A percentile compares a stretch with the other conserved stretches of the same genome.
phyloP scores from a whole-genome alignment of 495 filamentous ascomycete genomes.

The Sordaria brevicollis region DNA sequence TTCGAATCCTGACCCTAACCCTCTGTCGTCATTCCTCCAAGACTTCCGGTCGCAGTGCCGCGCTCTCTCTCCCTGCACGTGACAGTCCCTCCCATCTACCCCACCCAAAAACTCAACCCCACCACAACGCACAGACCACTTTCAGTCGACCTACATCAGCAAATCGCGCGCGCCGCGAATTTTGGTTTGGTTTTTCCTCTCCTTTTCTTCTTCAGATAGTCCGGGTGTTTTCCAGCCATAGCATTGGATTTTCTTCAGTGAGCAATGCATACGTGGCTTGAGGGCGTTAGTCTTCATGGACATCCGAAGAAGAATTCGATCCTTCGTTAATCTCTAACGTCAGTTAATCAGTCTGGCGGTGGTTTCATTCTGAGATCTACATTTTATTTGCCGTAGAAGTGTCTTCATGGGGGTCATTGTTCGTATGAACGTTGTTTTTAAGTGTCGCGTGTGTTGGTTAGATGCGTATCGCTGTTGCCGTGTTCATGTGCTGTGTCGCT shows the following conservation, averaged over 20 bases:
- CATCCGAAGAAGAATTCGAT: conserved; percentile 41
- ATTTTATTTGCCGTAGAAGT: conserved; percentile 13
- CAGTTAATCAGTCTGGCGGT: conserved; percentile 39
- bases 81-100: not conserved
- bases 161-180: not conserved
- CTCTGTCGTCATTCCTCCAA: not conserved
- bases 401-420: not conserved
- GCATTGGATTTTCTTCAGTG: conserved; percentile 23
- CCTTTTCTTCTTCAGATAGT: conserved; percentile 37
- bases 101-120: not conserved
- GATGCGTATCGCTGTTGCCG: not conserved
- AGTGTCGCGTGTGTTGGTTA: not conserved
- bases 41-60: not conserved
- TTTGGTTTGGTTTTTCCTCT: conserved; percentile 9
- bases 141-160: not conserved
- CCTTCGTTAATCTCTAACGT: conserved; percentile 51
- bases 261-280: conserved; percentile 25
- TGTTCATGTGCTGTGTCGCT: not conserved
- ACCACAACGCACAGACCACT: not conserved
- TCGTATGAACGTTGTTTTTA: not conserved
- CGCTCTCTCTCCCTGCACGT: conserved; percentile 3
- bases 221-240: conserved; percentile 31
- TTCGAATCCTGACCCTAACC: conserved; percentile 13
- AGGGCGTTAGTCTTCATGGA: conserved; percentile 31
- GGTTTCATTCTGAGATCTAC: conserved; percentile 53